A percentile compares a stretch with the other conserved stretches of the same genome.
These are phyloP conservation scores for Candida arabinofermentans DNA, from an alignment of 805 yeast species.

Conservation along the genomic window DNA sequence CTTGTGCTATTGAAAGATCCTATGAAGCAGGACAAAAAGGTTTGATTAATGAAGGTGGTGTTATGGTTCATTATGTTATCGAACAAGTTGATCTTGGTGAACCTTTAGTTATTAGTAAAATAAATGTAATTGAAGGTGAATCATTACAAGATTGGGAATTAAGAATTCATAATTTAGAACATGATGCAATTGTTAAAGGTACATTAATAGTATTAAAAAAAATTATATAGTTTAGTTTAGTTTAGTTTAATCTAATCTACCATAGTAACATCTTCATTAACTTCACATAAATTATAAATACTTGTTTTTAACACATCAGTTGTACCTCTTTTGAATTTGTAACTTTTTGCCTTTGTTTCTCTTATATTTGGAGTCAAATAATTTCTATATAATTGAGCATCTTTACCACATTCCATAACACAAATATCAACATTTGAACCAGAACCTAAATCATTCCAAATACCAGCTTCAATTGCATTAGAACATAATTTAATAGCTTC, in stretches of 20 bases:
- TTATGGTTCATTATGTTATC: conserved; percentile 96
- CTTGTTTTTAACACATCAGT: conserved; percentile 77
- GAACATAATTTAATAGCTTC: conserved; percentile 91
- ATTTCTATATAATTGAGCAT: conserved; percentile 80
- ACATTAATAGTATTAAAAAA: conserved; percentile 31
- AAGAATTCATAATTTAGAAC: conserved; percentile 82
- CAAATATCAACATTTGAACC: conserved; percentile 98
- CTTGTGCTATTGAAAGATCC: conserved; percentile 94
- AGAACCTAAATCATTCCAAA: conserved; percentile 98
- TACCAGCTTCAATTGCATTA: conserved; percentile 95
- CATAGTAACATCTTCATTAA: conserved; percentile 47
- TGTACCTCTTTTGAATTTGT: conserved; percentile 90
- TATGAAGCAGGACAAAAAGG: conserved; percentile 94
- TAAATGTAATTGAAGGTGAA: conserved; percentile 69
- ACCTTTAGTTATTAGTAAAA: conserved; percentile 78
- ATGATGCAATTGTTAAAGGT: conserved; percentile 90
- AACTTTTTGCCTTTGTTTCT: conserved; percentile 73
- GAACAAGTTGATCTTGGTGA: conserved; percentile 93
- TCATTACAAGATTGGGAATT: conserved; percentile 73
- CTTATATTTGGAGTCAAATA: conserved; percentile 89
- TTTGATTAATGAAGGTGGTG: conserved; percentile 71
- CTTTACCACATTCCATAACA: conserved; percentile 91
- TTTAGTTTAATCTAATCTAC: conserved; percentile 19
- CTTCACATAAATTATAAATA: conserved; percentile 62
- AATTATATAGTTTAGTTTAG: neutral